These are phyloP conservation scores for Nephelium lappaceum DNA, from an alignment of 345 rosid species.

Conservation along the genomic window DNA sequence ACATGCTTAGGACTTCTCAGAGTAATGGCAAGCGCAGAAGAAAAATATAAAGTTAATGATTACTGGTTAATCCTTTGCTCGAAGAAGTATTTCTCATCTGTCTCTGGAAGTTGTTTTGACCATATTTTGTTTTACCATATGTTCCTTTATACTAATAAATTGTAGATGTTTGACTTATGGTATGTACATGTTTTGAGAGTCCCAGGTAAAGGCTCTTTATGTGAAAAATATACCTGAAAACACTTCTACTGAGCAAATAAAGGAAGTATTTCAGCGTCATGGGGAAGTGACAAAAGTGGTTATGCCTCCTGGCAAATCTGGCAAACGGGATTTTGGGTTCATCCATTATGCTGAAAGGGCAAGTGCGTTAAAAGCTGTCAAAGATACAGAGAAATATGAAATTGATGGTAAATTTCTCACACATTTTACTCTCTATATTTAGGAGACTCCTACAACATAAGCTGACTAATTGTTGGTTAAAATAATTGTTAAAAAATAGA, in stretches of 20 bases:
- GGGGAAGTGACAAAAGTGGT: constrained; percentile 96
- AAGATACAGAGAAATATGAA: constrained; percentile 88
- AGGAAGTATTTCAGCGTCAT: constrained; percentile 84
- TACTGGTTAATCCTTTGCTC: not conserved
- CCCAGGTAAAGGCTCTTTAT: constrained; percentile 94
- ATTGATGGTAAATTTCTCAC: constrained; percentile 63
- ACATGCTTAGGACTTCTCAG: not conserved
- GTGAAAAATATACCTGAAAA: constrained; percentile 96
- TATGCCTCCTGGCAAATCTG: constrained; percentile 94
- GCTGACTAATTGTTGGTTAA: not conserved
- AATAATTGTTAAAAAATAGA: not conserved
- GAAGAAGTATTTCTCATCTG: not conserved
- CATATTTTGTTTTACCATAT: not conserved
- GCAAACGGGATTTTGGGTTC: constrained; percentile 93
- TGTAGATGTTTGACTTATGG: constrained; percentile 7
- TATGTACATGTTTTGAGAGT: constrained; percentile 24
- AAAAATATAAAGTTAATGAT: not conserved
- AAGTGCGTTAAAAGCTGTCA: constrained; percentile 90
- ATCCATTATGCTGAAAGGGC: constrained; percentile 97
- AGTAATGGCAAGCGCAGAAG: not conserved
- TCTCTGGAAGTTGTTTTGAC: not conserved
- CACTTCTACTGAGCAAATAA: constrained; percentile 75
- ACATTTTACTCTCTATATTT: not conserved
- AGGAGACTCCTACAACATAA: not conserved
- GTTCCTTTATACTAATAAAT: not conserved